Evolutionary conservation across 2,329 filamentous ascomycete genomes (phyloP).

Genomic region (Bipolaris victoriae): DNA sequence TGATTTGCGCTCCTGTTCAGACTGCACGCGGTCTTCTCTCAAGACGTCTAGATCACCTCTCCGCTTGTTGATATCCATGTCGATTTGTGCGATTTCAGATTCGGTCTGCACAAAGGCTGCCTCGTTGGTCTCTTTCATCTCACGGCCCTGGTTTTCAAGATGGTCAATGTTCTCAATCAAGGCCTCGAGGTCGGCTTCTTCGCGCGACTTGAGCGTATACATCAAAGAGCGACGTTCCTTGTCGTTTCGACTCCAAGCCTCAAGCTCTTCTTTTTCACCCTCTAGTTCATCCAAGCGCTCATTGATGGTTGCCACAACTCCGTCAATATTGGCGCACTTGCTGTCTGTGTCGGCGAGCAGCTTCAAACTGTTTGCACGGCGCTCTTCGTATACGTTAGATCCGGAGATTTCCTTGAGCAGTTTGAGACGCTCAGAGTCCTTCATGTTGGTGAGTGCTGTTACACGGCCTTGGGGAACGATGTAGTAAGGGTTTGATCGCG

Average conservation of each 20-base stretch:
- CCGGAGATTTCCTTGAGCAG: constrained; percentile 97
- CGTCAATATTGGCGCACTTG: constrained; percentile 93
- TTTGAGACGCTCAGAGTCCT: constrained; percentile 87
- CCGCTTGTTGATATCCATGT: constrained; percentile 78
- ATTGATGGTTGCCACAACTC: constrained; percentile 88
- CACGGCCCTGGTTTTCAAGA: constrained; percentile 78
- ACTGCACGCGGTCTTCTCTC: constrained; percentile 80
- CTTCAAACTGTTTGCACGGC: constrained; percentile 88
- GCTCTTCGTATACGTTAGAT: constrained; percentile 94
- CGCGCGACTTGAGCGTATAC: constrained; percentile 90
- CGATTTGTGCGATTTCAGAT: constrained; percentile 76
- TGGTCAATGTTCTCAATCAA: constrained; percentile 84
- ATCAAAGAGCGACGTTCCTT: constrained; percentile 89
- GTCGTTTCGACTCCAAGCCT: constrained; percentile 93
- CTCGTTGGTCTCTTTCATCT: constrained; percentile 81
- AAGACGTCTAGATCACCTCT: constrained; percentile 84
- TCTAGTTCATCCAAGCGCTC: constrained; percentile 88
- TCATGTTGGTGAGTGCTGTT: constrained; percentile 97
- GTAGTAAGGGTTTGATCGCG: constrained; percentile 96
- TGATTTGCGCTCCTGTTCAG: constrained; percentile 88
- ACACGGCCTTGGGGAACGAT: constrained; percentile 98
- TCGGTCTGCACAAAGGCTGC: constrained; percentile 79
- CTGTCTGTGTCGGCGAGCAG: constrained; percentile 97
- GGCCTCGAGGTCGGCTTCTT: constrained; percentile 78
- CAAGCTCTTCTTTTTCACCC: constrained; percentile 94